Evolutionary conservation across 1,284 basidiomycete species (phyloP).

Genomic region (Tilletia setariae): DNA sequence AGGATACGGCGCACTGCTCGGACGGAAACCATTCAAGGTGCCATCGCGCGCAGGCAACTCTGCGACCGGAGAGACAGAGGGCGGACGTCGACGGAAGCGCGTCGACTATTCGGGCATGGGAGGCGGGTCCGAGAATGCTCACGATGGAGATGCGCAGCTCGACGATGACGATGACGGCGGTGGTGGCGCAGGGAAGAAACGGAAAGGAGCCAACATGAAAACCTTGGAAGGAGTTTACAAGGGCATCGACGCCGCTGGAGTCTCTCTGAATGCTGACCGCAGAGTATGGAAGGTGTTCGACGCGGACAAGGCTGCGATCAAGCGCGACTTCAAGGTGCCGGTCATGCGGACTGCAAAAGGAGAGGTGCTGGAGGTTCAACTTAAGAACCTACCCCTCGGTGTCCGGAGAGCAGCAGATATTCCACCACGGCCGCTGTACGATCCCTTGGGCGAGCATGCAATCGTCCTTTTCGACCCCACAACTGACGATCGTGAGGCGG

Average conservation of each 20-base stretch:
- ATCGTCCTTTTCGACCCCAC: constrained; percentile 97
- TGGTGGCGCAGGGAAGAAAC: constrained; percentile 20
- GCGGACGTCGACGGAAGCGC: constrained; percentile 42
- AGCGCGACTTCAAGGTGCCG: constrained; percentile 73
- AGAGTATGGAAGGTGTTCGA: constrained; percentile 46
- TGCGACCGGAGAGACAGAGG: constrained; percentile 24
- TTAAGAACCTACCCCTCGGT: constrained; percentile 76
- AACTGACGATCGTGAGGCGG: constrained; percentile 64
- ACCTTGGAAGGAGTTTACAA: constrained; percentile 49
- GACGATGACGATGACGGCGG: constrained; percentile 26
- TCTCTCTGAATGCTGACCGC: constrained; percentile 46
- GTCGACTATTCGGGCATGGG: constrained; percentile 50
- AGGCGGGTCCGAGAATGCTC: constrained; percentile 27
- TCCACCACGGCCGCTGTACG: constrained; percentile 84
- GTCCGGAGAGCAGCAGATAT: constrained; percentile 77
- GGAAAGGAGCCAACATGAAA: constrained; percentile 24
- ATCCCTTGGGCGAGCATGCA: constrained; percentile 96
- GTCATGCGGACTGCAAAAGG: constrained; percentile 76
- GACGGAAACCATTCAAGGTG: constrained; percentile 49
- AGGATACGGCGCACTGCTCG: constrained; percentile 35
- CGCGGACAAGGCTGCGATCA: constrained; percentile 41
- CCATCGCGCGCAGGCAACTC: constrained; percentile 36
- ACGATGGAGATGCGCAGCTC: constrained; percentile 24
- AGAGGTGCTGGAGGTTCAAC: constrained; percentile 65
- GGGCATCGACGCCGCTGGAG: constrained; percentile 47